Evolutionary conservation across 768 basidiomycete species (phyloP), one percentile per base, ranked within the genome.

Genomic region (Coprinellus aureogranulatus): DNA sequence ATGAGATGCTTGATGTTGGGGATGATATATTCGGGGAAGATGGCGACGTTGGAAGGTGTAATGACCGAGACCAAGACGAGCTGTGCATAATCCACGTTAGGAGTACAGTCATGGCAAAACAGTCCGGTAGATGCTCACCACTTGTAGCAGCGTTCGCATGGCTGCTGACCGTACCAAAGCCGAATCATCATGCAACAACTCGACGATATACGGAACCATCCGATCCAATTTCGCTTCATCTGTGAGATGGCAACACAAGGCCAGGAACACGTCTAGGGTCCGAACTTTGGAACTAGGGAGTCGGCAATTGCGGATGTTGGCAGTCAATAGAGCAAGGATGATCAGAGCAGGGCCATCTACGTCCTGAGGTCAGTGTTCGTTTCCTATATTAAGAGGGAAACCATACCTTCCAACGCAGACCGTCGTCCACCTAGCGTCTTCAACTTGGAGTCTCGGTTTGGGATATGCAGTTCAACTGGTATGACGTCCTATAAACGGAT

Each of bases 141-240:
- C 83, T 77, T 94, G 91, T 67, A 93, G 83, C 57, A 96, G 71
- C 0, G 88, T 89, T 58, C 90, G 78, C 53, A 94, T 63, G 1
- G 91, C 88, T 0, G 87, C 86, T 0, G 85, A 81, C n/a, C 96
- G 84, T 2, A 99, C 95, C 8, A 84, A 71, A 0, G 93, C 85
- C 1, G 84, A 81, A 20, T 95, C 94, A 64, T 99, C 95, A 59
- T 89, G 86, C 20, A 97, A 71, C 4, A 98, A 77, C 39, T 94
- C 92, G 1, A 98, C 87, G 26, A 95, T 82, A 62, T 94, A 98
- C 0, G 97, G 97, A 2, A 96, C 80, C 76, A 97, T 85, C 1
- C 95, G 84, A 68, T 99, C 97, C 52, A 98, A 74, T 68, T 95
- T 95, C 2, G 94, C 93, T 70, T 98, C 97, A 65, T 98, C 97